These are phyloP conservation scores for Flammula alnicola DNA, from an alignment of 1,284 basidiomycete genomes.

Conservation along the genomic window DNA sequence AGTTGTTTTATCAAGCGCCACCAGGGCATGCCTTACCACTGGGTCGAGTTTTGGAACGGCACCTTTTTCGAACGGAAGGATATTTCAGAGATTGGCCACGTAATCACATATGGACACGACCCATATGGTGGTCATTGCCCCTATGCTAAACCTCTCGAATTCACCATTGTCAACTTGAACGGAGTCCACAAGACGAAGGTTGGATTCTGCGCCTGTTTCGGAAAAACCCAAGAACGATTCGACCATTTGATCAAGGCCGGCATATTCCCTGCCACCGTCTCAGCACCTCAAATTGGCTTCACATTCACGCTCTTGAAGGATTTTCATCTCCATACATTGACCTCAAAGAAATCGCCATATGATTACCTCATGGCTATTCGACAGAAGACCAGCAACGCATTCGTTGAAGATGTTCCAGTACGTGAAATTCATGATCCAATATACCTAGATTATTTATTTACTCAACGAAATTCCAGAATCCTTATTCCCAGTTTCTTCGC, in stretches of 20 bases:
- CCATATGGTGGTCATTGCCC: too few relatives aligned
- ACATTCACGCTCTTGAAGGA: background rate
- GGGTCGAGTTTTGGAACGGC: too few relatives aligned
- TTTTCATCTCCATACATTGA: too few relatives aligned
- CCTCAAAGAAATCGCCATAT: conserved; percentile 9
- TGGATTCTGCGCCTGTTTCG: conserved; percentile 2
- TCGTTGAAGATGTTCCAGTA: conserved; percentile 2
- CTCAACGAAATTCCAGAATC: conserved; percentile 8
- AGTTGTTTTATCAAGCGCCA: too few relatives aligned
- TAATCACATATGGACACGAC: too few relatives aligned
- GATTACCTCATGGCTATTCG: conserved; percentile 1
- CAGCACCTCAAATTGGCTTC: background rate
- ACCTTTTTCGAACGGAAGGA: too few relatives aligned
- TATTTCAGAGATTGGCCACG: too few relatives aligned
- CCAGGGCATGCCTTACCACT: too few relatives aligned
- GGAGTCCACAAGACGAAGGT: conserved; percentile 1
- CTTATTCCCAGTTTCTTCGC: conserved; percentile 17
- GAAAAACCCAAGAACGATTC: background rate
- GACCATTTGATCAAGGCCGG: background rate
- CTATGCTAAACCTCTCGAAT: too few relatives aligned
- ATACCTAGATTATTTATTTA: too few relatives aligned
- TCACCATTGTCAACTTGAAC: conserved; percentile 2
- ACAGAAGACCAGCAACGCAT: conserved; percentile 1
- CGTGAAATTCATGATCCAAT: background rate
- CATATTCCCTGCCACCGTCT: conserved; percentile 5